A percentile compares a stretch with the other conserved stretches of the same genome.
These are phyloP conservation scores for Boletus sp. DNA, from an alignment of 768 basidiomycete genomes.

Conservation along the genomic window DNA sequence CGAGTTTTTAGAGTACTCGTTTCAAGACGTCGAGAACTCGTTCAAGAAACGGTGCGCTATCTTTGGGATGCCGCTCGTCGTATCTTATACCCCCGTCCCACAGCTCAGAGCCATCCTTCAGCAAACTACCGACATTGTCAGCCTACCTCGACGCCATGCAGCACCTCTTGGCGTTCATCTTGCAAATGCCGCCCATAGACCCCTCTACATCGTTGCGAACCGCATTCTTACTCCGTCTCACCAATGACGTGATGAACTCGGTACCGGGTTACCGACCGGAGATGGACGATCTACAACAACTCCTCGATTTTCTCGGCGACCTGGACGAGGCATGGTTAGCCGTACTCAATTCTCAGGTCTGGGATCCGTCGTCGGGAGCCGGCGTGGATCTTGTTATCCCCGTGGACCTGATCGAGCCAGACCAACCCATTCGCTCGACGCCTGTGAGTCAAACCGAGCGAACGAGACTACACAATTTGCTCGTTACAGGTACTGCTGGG, in stretches of 20 bases:
- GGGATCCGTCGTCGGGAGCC: slow-evolving; percentile 51
- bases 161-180: slow-evolving; percentile 54
- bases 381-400: slow-evolving; percentile 43
- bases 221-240: slow-evolving; percentile 66
- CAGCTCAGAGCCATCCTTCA: slow-evolving; percentile 35
- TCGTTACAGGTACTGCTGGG: slow-evolving; percentile 53
- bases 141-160: slow-evolving; percentile 59
- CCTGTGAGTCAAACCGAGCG: slow-evolving; percentile 67
- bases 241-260: slow-evolving; percentile 58
- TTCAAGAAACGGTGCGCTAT: slow-evolving; percentile 72
- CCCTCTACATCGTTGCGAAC: slow-evolving; percentile 67
- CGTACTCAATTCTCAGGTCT: slow-evolving; percentile 59
- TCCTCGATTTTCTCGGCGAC: slow-evolving; percentile 67
- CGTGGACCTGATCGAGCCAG: slow-evolving; percentile 31
- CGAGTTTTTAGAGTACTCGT: slow-evolving; percentile 61
- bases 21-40: slow-evolving; percentile 62
- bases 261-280: slow-evolving; percentile 59
- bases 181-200: slow-evolving; percentile 73
- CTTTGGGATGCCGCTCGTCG: background rate
- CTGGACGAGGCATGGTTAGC: slow-evolving; percentile 73
- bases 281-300: slow-evolving; percentile 41
- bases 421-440: slow-evolving; percentile 36
- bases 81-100: slow-evolving; percentile 1
- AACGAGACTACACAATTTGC: slow-evolving; percentile 64
- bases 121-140: slow-evolving; percentile 53